Base-by-base conservation (phyloP, 2,329 filamentous ascomycete species). In the Knufia fluminis region DNA sequence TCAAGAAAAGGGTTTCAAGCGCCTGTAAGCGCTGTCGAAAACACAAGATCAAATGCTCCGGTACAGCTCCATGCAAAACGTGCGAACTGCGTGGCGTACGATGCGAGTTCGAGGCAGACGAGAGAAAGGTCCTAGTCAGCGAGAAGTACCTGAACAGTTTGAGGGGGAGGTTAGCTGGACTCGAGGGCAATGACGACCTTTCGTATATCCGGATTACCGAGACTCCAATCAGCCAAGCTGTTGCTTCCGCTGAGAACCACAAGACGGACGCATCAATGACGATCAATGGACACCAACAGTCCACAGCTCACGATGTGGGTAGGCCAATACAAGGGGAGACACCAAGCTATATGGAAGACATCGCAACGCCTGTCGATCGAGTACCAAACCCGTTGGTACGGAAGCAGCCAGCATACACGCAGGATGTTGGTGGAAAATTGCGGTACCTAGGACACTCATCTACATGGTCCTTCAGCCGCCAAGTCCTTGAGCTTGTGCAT, bases 381-480 rank as follows among this genome's bases (percentile, higher is more conserved):
- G 35, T 38, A 8, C 17, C 35, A 7, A 38, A 38, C 17, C 35
- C 35, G 12, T 17, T 38, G 6, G 35, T 38, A 8, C 16, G 7
- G 12, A 6, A 38, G 16, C 7, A 38, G 16, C 35, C 35, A n/a
- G 6, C 35, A 8, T 38, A 38, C 17, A 38, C 17, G 17, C 17
- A 6, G 16, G 35, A 38, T 38, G 6, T 8, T 19, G 12, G 7
- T n/a, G 35, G 35, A 8, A 38, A n/a, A 38, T 19, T 38, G 17
- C 7, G 35, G 46, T 77, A 76, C 50, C 65, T 78, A 6, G 75
- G 75, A 1, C 74, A 72, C 1, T 77, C 75, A 0, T 78, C 75
- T 1, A 78, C 75, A 36, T 78, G 75, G 75, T 74, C 75, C 0
- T 78, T 78, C 44, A 69, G 69, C 20, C 64, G 74, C 6, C 68